These are phyloP conservation scores for Paratinospora sagittata DNA, from an alignment of 164 flowering plant species.

Conservation along the genomic window DNA sequence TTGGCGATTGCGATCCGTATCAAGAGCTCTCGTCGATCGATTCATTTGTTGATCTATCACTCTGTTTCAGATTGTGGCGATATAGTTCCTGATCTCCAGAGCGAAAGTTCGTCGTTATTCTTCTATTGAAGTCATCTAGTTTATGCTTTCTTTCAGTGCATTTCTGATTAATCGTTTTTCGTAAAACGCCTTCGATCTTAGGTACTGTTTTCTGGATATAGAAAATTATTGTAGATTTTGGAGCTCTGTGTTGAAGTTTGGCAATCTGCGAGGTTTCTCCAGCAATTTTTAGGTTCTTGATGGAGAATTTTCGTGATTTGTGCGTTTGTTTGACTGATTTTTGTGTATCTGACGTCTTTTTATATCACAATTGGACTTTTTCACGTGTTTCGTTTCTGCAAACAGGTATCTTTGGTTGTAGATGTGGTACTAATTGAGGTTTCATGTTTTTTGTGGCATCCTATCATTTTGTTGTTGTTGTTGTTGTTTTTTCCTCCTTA, in stretches of 20 bases:
- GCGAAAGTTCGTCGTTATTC: slow-evolving; percentile 12
- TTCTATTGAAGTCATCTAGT: slow-evolving; percentile 10
- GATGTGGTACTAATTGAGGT: background rate
- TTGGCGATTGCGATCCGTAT: background rate
- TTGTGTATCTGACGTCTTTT: too few relatives aligned
- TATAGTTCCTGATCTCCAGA: slow-evolving; percentile 3
- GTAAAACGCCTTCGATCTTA: background rate
- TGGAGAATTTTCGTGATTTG: background rate
- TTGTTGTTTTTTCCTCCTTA: background rate
- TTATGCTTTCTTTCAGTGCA: background rate
- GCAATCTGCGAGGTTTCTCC: slow-evolving; percentile 7
- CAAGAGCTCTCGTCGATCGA: background rate
- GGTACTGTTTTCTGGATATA: background rate
- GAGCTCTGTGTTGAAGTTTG: background rate
- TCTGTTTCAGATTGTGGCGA: background rate
- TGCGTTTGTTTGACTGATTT: background rate
- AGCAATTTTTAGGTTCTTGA: background rate
- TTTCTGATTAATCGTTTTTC: background rate
- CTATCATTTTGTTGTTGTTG: background rate
- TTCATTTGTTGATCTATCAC: background rate
- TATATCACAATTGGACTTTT: background rate
- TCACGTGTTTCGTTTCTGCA: background rate
- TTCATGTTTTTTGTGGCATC: background rate
- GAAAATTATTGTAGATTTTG: slow-evolving; percentile 1
- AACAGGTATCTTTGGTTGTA: background rate